Base-by-base conservation (phyloP, 75 land plant species). In the Isoetes taiwanensis region DNA sequence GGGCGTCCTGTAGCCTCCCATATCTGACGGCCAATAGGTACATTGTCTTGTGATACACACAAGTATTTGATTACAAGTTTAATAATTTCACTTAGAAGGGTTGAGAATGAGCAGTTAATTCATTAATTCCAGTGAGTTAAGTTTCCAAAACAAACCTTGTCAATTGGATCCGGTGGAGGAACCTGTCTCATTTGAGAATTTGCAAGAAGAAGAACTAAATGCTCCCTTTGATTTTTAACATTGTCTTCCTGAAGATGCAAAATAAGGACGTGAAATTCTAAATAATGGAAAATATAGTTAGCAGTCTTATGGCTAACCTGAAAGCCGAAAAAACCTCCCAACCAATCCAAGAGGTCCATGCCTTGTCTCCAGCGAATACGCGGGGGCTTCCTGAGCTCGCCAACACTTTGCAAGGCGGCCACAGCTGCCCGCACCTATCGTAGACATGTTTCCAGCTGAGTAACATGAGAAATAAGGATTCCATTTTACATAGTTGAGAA, bases 211-310 rank as follows among this genome's bases (percentile, higher is more conserved):
- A 90, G 84, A 26, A 90, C 86, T 0, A 90, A 68, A 43, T 90
- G 96, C 64, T 90, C 96, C n/a, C 96, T 65, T 77, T 90, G 96
- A 64, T 90, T 90, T 55, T 70, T 57, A 21, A 90, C 91, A 68
- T 85, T 90, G 41, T 65, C 76, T 25, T 33, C 33, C 72, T 65
- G 64, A 24, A 2, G 8, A 62, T 20, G 31, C 16, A 32, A 19
- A 6, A 43, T 17, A 32, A 57, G 30, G 29, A 34, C 11, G 30
- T 25, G 25, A 5, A 24, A 28, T 33, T 16, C 61, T 58, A 0
- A 16, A 21, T 17, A n/a, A 39, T 25, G 1, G 4, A 25, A 28
- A 28, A 21, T 12, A 57, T 34, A 27, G 43, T 14, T 26, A 16
- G 1, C 32, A 52, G 30, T 1, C 33, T 0, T 9, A 21, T 23